Base-by-base conservation (phyloP, 495 filamentous ascomycete species). In the Cetradonia linearis region DNA sequence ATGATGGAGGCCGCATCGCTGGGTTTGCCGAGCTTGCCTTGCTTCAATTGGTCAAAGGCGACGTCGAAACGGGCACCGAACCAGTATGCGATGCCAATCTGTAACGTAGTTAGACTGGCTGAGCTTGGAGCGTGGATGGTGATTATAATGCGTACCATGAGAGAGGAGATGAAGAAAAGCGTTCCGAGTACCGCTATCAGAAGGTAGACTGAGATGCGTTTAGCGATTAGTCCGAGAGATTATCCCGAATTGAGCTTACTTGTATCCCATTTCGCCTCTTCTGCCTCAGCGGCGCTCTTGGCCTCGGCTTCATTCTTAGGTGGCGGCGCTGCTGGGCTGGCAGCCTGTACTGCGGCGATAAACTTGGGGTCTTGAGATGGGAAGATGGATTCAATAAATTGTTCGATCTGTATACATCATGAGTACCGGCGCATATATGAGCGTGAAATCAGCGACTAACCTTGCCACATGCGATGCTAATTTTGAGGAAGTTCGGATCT, bases 301-400 rank as follows among this genome's bases (percentile, higher is more conserved):
- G 70, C 73, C 65, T 75, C 78, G 44, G 69, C 68, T 62, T 80
- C 71, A 11, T 70, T 73, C 10, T 61, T 50, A 28, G 65, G 38
- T 69, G 67, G 60, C 74, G 70, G 37, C 71, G 62, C 61, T 69
- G 59, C 60, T 80, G 77, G 33, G 73, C 71, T 28, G 54, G 72
- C 36, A 66, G 74, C 57, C 72, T 62, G 60, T 50, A 65, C 62
- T 55, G 59, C 59, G 28, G 65, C 63, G 50, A 79, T 71, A 23
- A 73, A 76, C 59, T 77, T 72, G 18, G 79, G 79, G 46, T 74
- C 76, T 64, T 87, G 84, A 16, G 83, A 81, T 7, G 93, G 93
- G 83, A 91, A 98, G 67, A 98, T 86, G 8, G 83, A 82, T 70
- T 98, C 93, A 65, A 97, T 95, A 72, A 95, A 98, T 79, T 95